Percentiles rank a stretch among this genome's conserved stretches.
Conservation (phyloP, 805 yeast genomes). For the Cyberlindnera veronae region DNA sequence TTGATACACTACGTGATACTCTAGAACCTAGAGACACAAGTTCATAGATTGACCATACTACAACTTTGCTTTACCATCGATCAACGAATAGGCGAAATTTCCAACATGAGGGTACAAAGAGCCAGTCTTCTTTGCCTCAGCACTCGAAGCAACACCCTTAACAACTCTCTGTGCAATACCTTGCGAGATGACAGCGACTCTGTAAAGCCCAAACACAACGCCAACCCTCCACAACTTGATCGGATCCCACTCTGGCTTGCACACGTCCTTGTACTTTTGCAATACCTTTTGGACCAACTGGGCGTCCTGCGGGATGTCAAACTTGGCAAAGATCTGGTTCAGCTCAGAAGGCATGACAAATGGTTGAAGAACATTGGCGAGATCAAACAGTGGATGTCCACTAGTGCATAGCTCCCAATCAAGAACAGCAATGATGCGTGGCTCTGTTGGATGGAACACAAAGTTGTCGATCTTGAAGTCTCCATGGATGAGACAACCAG, state of each 20-base stretch:
- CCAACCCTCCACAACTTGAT: slow-evolving; percentile 45
- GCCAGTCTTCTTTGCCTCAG: slow-evolving; percentile 43
- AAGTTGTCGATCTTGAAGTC: slow-evolving; percentile 64
- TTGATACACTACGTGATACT: not conserved
- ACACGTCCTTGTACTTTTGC: slow-evolving; percentile 15
- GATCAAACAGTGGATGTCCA: slow-evolving; percentile 62
- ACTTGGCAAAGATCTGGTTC: slow-evolving; percentile 30
- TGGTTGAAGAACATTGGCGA: slow-evolving; percentile 56
- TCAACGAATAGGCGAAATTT: slow-evolving; percentile 23
- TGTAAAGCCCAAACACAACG: slow-evolving; percentile 49
- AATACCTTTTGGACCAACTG: slow-evolving; percentile 19
- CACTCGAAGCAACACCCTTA: slow-evolving; percentile 52
- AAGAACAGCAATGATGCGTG: slow-evolving; percentile 49
- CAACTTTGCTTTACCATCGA: slow-evolving; percentile 3
- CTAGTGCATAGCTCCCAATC: slow-evolving; percentile 68
- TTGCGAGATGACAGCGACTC: slow-evolving; percentile 56
- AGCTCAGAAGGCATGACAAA: slow-evolving; percentile 41
- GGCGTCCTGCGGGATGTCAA: slow-evolving; percentile 15
- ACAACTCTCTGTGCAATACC: slow-evolving; percentile 56
- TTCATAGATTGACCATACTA: not conserved
- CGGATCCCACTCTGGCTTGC: slow-evolving; percentile 27
- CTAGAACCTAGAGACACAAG: not conserved
- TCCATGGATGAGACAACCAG: slow-evolving; percentile 54
- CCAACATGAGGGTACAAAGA: slow-evolving; percentile 30
- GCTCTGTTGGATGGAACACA: slow-evolving; percentile 51